These are phyloP conservation scores for Dendrobium huoshanense DNA, from an alignment of 106 monocot species.

Conservation along the genomic window DNA sequence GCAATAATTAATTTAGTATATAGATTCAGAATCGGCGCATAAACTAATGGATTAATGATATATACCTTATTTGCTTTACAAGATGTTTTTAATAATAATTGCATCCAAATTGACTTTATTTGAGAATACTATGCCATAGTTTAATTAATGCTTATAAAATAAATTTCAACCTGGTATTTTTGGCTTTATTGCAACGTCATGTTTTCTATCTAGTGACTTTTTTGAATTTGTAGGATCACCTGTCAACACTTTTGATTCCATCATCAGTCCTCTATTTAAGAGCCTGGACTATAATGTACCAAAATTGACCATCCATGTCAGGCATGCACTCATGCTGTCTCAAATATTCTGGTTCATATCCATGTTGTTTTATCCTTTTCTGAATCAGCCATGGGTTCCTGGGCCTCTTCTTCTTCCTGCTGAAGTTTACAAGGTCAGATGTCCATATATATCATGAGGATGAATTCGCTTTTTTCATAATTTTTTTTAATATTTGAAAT, in stretches of 20 bases:
- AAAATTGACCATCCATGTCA: constrained; percentile 41
- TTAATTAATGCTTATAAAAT: not conserved
- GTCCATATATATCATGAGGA: not conserved
- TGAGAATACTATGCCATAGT: not conserved
- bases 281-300: constrained; percentile 63
- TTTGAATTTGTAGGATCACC: constrained; percentile 41
- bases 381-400: constrained; percentile 66
- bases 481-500: too few relatives aligned
- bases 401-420: constrained; percentile 86
- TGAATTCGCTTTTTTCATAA: too few relatives aligned
- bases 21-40: not conserved
- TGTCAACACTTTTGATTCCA: constrained; percentile 66
- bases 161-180: not conserved
- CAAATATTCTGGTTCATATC: constrained; percentile 44
- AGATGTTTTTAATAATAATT: not conserved
- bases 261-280: constrained; percentile 53
- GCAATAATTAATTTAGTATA: not conserved
- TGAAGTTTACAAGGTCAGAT: constrained; percentile 87
- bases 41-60: too few relatives aligned
- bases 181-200: not conserved
- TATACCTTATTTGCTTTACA: not conserved
- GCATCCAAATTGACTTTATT: not conserved
- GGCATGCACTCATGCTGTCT: constrained; percentile 44
- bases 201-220: not conserved
- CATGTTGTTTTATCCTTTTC: constrained; percentile 64